Evolutionary conservation across 805 yeast species (phyloP).

Genomic region (Cyberlindnera meyerae): DNA sequence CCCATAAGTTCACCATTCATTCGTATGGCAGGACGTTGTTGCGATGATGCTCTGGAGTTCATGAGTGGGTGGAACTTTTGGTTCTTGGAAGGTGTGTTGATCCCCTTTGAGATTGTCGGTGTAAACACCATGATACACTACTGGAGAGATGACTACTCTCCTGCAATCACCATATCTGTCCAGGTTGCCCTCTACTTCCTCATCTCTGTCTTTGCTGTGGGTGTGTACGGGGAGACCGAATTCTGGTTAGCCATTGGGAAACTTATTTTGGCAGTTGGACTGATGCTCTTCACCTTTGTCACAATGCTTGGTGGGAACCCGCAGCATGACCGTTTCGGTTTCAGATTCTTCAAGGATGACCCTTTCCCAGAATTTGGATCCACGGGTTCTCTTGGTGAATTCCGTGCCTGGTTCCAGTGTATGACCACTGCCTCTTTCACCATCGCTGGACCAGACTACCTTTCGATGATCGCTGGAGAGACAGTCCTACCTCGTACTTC

Average conservation of each 20-base stretch:
- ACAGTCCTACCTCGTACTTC: slow-evolving; percentile 59
- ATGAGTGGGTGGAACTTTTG: slow-evolving; percentile 80
- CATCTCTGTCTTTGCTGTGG: slow-evolving; percentile 70
- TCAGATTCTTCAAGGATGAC: slow-evolving; percentile 49
- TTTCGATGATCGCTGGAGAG: slow-evolving; percentile 84
- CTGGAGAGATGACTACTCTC: slow-evolving; percentile 74
- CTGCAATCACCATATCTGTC: slow-evolving; percentile 63
- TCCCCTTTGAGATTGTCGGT: slow-evolving; percentile 81
- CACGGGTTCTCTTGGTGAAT: slow-evolving; percentile 56
- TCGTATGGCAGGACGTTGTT: slow-evolving; percentile 67
- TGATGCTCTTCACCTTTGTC: slow-evolving; percentile 67
- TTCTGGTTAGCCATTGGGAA: slow-evolving; percentile 75
- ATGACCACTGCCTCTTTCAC: slow-evolving; percentile 71
- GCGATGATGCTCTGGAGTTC: slow-evolving; percentile 70
- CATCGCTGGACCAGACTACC: slow-evolving; percentile 82
- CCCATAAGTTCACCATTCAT: slow-evolving; percentile 79
- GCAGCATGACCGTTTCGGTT: slow-evolving; percentile 54
- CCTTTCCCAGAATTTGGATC: slow-evolving; percentile 53
- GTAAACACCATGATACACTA: slow-evolving; percentile 74
- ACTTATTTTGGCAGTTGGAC: slow-evolving; percentile 67
- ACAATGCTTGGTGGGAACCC: slow-evolving; percentile 92
- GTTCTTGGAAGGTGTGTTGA: slow-evolving; percentile 67
- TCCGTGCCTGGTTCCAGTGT: slow-evolving; percentile 69
- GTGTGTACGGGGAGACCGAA: slow-evolving; percentile 75
- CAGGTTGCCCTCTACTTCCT: slow-evolving; percentile 59